Conservation (phyloP, 2,329 filamentous ascomycete genomes). For the Raffaelea deltoideospora region DNA sequence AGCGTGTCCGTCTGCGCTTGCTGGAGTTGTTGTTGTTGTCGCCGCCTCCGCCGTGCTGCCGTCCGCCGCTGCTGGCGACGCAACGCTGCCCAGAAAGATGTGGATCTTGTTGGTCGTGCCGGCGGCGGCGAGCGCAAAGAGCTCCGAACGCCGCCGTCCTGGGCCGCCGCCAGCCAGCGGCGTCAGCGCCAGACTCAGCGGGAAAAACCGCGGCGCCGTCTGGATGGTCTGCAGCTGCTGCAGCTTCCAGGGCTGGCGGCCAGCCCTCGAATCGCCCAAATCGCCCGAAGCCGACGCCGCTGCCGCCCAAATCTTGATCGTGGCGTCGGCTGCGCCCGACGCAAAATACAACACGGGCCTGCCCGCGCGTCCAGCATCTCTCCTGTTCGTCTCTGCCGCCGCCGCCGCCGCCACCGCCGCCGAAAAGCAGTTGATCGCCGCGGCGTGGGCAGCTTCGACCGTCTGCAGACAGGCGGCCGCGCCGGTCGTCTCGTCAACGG, state of each 20-base stretch:
- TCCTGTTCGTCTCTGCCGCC: too few species aligned
- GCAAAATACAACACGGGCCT: constrained; percentile 33
- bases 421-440: constrained; percentile 57
- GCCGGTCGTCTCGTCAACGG: constrained; percentile 13
- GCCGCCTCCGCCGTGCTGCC: constrained; percentile 10
- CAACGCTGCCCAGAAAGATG: constrained; percentile 44
- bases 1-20: too few species aligned
- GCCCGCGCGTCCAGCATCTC: too few species aligned
- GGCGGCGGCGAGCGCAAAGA: constrained; percentile 62
- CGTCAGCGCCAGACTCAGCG: constrained; percentile 57
- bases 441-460: constrained; percentile 51
- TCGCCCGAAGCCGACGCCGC: too few species aligned
- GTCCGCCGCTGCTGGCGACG: neutral
- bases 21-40: too few species aligned
- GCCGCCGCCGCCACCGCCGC: too few species aligned
- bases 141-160: constrained; percentile 34
- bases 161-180: constrained; percentile 52
- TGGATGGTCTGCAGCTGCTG: constrained; percentile 58
- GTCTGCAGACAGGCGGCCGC: constrained; percentile 33
- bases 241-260: too few species aligned
- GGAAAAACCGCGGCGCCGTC: constrained; percentile 66
- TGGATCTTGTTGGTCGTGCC: constrained; percentile 77
- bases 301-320: constrained; percentile 49
- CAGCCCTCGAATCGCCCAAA: too few species aligned
- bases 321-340: constrained; percentile 70